These are phyloP conservation scores for Candida silvatica DNA, from an alignment of 805 yeast species.

Conservation along the genomic window DNA sequence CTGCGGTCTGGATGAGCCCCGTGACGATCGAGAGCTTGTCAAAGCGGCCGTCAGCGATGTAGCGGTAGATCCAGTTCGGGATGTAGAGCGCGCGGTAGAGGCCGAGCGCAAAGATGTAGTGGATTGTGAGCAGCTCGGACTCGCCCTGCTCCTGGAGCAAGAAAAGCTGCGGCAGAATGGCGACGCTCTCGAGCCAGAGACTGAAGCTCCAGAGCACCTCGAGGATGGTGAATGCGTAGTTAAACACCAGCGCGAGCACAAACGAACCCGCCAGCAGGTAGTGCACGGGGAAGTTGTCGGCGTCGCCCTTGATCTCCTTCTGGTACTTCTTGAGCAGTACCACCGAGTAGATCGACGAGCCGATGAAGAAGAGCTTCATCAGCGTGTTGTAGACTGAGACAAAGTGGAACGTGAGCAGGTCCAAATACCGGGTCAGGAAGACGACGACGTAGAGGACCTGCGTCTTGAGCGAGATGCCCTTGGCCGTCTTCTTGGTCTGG, in stretches of 20 bases:
- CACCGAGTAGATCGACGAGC: conserved; percentile 66
- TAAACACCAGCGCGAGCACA: conserved; percentile 51
- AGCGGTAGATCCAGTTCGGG: conserved; percentile 94
- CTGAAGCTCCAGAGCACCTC: conserved; percentile 85
- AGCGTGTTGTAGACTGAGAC: conserved; percentile 65
- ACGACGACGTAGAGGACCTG: conserved; percentile 73
- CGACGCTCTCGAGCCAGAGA: conserved; percentile 87
- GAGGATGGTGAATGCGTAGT: conserved; percentile 48
- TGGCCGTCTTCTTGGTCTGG: conserved; percentile 50
- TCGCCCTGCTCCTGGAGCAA: conserved; percentile 85
- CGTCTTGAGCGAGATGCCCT: conserved; percentile 85
- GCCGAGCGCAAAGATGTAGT: conserved; percentile 92
- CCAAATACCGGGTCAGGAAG: conserved; percentile 65
- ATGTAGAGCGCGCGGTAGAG: conserved; percentile 81
- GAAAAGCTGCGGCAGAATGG: conserved; percentile 88
- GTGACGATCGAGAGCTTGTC: conserved; percentile 69
- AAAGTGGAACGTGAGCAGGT: conserved; percentile 41
- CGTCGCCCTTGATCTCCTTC: conserved; percentile 52
- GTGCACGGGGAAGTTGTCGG: conserved; percentile 60
- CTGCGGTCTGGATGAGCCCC: conserved; percentile 76
- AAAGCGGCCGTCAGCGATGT: conserved; percentile 49
- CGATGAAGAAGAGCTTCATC: conserved; percentile 78
- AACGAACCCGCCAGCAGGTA: conserved; percentile 61
- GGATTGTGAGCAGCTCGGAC: conserved; percentile 80
- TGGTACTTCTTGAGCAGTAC: conserved; percentile 61